phyloP scores from a whole-genome alignment of 352 stramenopile species.

The Phytophthora pistaciae region DNA sequence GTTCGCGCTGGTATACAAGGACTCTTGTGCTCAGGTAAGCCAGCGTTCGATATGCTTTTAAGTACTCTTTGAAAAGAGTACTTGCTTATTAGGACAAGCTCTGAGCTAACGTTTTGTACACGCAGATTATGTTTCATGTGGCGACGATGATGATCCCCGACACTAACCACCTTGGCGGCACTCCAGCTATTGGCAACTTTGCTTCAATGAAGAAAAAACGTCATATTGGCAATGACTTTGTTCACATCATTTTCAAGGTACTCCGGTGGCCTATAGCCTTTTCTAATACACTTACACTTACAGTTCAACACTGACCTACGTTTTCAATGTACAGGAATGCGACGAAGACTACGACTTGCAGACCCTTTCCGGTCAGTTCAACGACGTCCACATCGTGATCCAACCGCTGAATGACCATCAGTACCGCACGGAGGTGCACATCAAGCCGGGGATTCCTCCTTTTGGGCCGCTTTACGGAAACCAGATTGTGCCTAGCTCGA shows the following conservation, averaged over 20 bases:
- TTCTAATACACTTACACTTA: background rate
- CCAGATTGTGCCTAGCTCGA: slow-evolving; percentile 69
- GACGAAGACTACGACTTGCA: slow-evolving; percentile 80
- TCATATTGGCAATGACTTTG: slow-evolving; percentile 91
- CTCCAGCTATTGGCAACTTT: slow-evolving; percentile 19
- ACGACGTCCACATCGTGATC: slow-evolving; percentile 89
- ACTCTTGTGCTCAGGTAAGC: slow-evolving; percentile 69
- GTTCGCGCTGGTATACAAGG: slow-evolving; percentile 79
- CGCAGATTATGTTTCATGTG: slow-evolving; percentile 88
- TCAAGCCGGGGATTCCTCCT: slow-evolving; percentile 72
- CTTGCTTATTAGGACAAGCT: no score
- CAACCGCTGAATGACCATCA: slow-evolving; percentile 81
- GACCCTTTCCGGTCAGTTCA: slow-evolving; percentile 87
- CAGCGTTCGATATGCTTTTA: background rate
- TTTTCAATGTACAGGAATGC: slow-evolving; percentile 54
- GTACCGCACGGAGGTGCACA: slow-evolving; percentile 78
- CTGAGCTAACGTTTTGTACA: slow-evolving; percentile 1
- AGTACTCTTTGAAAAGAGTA: no score
- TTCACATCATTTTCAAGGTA: slow-evolving; percentile 89
- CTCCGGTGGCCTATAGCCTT: background rate
- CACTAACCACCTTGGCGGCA: background rate
- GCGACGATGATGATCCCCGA: slow-evolving; percentile 83
- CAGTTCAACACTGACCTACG: background rate
- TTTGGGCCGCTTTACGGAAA: slow-evolving; percentile 83
- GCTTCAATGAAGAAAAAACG: slow-evolving; percentile 85